Conservation (phyloP, 2,329 filamentous ascomycete genomes). For the Dothiorella sarmentorum region DNA sequence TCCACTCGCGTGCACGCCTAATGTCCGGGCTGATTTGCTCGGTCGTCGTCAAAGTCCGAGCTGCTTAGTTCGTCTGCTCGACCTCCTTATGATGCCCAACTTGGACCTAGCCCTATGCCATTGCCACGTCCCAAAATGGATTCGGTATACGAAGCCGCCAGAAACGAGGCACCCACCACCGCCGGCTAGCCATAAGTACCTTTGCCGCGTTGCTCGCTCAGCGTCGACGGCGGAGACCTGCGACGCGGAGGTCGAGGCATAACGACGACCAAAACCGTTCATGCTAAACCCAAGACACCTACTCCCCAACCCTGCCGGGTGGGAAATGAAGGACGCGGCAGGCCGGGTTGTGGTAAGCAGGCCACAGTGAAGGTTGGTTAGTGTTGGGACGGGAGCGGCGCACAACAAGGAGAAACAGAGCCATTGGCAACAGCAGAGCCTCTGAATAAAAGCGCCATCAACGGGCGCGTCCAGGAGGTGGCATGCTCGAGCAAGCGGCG, state of each 20-base stretch:
- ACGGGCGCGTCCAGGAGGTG: not conserved
- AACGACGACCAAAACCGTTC: constrained; percentile 5
- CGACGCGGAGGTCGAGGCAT: not conserved
- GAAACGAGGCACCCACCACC: too few relatives aligned
- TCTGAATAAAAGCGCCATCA: not conserved
- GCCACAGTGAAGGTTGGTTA: not conserved
- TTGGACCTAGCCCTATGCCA: not conserved
- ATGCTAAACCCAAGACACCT: constrained; percentile 15
- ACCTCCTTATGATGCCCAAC: not conserved
- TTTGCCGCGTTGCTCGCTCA: too few relatives aligned
- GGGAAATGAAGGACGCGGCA: constrained; percentile 14
- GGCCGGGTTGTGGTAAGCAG: constrained; percentile 1
- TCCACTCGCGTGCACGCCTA: constrained; percentile 12
- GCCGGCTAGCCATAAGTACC: constrained; percentile 9
- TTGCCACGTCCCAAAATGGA: not conserved
- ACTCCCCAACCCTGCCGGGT: constrained; percentile 5
- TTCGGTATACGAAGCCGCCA: not conserved
- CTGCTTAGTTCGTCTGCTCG: not conserved
- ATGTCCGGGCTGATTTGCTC: constrained; percentile 6
- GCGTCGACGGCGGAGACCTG: too few relatives aligned
- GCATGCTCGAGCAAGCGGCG: not conserved
- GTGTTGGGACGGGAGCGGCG: not conserved
- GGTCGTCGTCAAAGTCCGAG: not conserved
- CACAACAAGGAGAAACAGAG: not conserved
- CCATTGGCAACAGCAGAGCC: not conserved